These are phyloP conservation scores for Fagus sylvatica DNA, from an alignment of 306 rosid species.

Conservation along the genomic window DNA sequence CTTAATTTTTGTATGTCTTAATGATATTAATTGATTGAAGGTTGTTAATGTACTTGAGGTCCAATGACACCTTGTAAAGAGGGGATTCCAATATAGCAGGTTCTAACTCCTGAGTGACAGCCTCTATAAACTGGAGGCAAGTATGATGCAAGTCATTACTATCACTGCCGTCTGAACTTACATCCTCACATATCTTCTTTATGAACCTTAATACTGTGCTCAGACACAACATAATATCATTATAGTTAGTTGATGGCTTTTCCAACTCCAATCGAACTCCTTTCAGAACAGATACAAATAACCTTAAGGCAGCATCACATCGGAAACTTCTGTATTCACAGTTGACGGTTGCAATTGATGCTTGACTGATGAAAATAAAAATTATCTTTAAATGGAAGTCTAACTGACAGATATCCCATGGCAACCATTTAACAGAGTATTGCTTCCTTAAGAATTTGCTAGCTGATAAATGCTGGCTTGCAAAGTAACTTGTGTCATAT, in stretches of 20 bases:
- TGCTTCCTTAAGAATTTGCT: slow-evolving; percentile 54
- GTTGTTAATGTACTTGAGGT: slow-evolving; percentile 49
- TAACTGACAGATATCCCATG: slow-evolving; percentile 69
- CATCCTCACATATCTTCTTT: slow-evolving; percentile 48
- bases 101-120: slow-evolving; percentile 60
- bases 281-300: slow-evolving; percentile 61
- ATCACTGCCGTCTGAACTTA: slow-evolving; percentile 35
- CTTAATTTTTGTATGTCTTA: slow-evolving; percentile 36
- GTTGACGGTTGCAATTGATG: slow-evolving; percentile 42
- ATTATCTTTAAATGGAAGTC: slow-evolving; percentile 65
- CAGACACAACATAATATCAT: slow-evolving; percentile 53
- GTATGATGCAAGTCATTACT: slow-evolving; percentile 38
- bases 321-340: slow-evolving; percentile 46
- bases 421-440: slow-evolving; percentile 63
- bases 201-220: slow-evolving; percentile 52
- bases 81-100: slow-evolving; percentile 75
- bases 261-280: slow-evolving; percentile 64
- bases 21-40: slow-evolving; percentile 33
- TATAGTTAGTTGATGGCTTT: slow-evolving; percentile 51
- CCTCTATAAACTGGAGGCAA: slow-evolving; percentile 52
- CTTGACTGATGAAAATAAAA: slow-evolving; percentile 48
- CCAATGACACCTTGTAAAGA: slow-evolving; percentile 64
- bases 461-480: slow-evolving; percentile 26
- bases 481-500: slow-evolving; percentile 29
- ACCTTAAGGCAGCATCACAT: slow-evolving; percentile 49